Evolutionary conservation across 139 green algal species (phyloP), one percentile per base, ranked within the genome.

Genomic region (Chlamydomonas sp.): DNA sequence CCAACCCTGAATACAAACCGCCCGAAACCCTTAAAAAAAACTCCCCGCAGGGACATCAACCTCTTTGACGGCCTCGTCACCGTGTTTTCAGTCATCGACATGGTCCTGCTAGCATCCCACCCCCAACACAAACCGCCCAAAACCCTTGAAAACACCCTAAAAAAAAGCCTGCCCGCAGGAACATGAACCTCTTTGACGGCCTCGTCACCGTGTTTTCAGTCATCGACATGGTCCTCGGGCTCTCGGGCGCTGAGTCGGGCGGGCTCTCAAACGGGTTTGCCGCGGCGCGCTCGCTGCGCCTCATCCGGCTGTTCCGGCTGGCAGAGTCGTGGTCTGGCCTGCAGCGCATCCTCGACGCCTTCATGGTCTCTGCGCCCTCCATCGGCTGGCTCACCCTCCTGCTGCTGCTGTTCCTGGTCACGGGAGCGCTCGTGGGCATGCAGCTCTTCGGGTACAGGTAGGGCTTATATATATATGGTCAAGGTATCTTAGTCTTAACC

Each of bases 401-500:
- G 39, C 37, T 57, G 64, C 13, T 58, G n/a, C 39, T 70, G 28
- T 70, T 70, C 64, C 39, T 70, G 10, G 8, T 70, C 6, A 38
- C 58, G n/a, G 39, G 35, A 2, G 29, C 38, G 38, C 39, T 70
- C 28, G 22, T 70, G 28, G 64, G 64, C 13, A 60, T 61, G 64
- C 64, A 64, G 67, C 37, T 36, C 24, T 26, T 29, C 6, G 54
- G 54, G 54, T n/a, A n/a, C 8, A 28, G 54, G 54, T 36, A 26
- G 54, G 24, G 30, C 10, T 64, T 20, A 28, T 89, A 13, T 90
- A 93, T 79, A 76, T 86, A 24, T n/a, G n/a, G n/a, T n/a, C n/a
- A n/a, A n/a, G n/a, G n/a, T n/a, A n/a, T n/a, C n/a, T n/a, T n/a
- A n/a, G n/a, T n/a, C n/a, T n/a, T n/a, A n/a, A n/a, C n/a, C n/a